Evolutionary conservation across 345 rosid species (phyloP), one percentile per base, ranked within the genome.

Genomic region (Noccaea caerulescens): DNA sequence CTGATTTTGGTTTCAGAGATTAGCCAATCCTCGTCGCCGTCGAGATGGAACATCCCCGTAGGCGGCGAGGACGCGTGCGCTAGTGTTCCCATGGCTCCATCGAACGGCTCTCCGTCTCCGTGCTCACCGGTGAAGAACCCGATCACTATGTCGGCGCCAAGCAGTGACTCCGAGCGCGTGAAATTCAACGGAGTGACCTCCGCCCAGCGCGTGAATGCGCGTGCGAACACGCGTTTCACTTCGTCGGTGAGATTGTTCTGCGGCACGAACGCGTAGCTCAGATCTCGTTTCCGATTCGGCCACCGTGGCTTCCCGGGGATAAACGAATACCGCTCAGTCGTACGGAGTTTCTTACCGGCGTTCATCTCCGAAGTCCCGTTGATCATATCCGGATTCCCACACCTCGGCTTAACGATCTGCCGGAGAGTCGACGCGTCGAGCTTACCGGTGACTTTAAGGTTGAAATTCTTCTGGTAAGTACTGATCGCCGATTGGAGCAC

Each of bases 1-100:
- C 25, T 73, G 11, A 69, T 61, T 36, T 69, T 83, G 0, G 41
- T 67, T 1, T 37, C 43, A 1, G 84, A 53, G 8, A 82, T 74
- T n/a, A 88, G 78, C 98, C 97, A 93, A 57, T 82, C 74, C 80
- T 93, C 98, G 0, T 72, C 91, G 0, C 11, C 14, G 83, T 93
- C 98, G 57, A 93, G 71, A 74, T 93, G 96, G 71, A 93, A 73
- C 71, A 66, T 70, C 45, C 98, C 98, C 46, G 69, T 82, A 0
- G 96, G 84, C 18, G 98, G 98, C 1, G 96, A 88, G 23, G 92
- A 90, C 20, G 98, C 91, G 76, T 93, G 98, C 0, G 97, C 97
- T 46, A 93, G 75, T 9, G 96, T 90, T 43, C 98, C 98, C 66
- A 87, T 58, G 6, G 82, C 72, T 63, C 98, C 98, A 47, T 93